These are phyloP conservation scores for Aspergillus texensis DNA, from an alignment of 2,329 filamentous ascomycete species.

Conservation along the genomic window DNA sequence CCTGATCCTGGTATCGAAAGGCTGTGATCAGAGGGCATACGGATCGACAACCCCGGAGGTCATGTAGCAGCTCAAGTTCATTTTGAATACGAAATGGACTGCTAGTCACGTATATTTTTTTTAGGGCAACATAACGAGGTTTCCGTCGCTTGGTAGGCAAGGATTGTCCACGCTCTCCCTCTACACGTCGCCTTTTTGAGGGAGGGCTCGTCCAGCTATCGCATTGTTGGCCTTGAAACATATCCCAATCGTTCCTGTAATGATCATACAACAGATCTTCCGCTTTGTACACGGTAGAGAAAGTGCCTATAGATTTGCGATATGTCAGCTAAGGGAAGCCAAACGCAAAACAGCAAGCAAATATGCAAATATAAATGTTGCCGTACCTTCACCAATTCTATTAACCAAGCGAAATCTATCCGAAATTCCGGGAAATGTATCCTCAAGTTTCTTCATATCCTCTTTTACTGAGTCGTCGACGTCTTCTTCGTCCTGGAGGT, in stretches of 20 bases:
- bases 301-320: conserved; percentile 69
- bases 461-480: conserved; percentile 64
- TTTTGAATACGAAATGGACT: conserved; percentile 92
- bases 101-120: conserved; percentile 99
- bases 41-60: conserved; percentile 77
- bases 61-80: conserved; percentile 89
- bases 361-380: background rate
- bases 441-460: conserved; percentile 84
- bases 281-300: conserved; percentile 98
- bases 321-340: conserved; percentile 8
- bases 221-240: conserved; percentile 63
- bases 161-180: conserved; percentile 38
- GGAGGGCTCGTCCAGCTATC: conserved; percentile 72
- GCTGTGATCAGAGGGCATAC: conserved; percentile 96
- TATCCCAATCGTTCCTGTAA: conserved; percentile 86
- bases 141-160: conserved; percentile 47
- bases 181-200: conserved; percentile 55
- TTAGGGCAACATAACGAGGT: conserved; percentile 88
- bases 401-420: conserved; percentile 89
- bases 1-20: conserved; percentile 92
- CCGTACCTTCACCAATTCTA: conserved; percentile 87
- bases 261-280: conserved; percentile 85
- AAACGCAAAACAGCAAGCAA: background rate
- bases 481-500: conserved; percentile 36
- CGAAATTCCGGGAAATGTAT: conserved; percentile 80